Evolutionary conservation across 1,284 basidiomycete genomes (phyloP), one percentile per base, ranked within the genome.

Genomic region (Gymnopus androsaceus): DNA sequence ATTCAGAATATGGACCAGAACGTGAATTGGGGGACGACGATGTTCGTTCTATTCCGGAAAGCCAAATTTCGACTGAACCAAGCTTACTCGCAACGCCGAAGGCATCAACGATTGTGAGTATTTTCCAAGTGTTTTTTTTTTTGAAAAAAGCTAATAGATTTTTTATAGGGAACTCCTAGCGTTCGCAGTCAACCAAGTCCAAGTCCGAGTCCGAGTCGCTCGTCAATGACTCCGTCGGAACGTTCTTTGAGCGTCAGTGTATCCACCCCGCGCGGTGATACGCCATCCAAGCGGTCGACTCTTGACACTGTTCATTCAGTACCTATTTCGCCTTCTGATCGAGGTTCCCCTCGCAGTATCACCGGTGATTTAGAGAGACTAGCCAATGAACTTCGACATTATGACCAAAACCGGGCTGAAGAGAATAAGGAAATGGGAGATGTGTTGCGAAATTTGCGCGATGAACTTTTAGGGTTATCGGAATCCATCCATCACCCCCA

Each of bases 391-490:
- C 68, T 92, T n/a, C 78, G 84, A 28, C 77, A 81, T 8, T 73
- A 86, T 33, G 82, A 90, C 63, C 75, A 77, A 34, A 71, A 74
- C 15, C 72, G 86, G 53, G 83, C 81, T 0, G 74, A 79, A 1
- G 88, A 92, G 61, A 80, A 77, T 45, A 72, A 79, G 36, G 84
- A 85, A 15, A 67, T 91, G 21, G 75, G 79, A 1, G 81, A 82
- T 36, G 83, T 84, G 60, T 71, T 92, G 2, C 75, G 76, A 41
- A 78, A 79, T 1, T 79, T 92, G 48, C 78, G 83, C 51, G 76
- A 85, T 33, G 84, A 88, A 59, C 67, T 92, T 3, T 74, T 74
- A 21, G 80, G 83, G 42, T 72, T 91, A 7, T 78, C 82, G 0
- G 75, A 82, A 23, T 77, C 67, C 64, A 72, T 73, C 60, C 76